Evolutionary conservation across 75 land plant species (phyloP).

Genomic region (Selaginella moellendorffii): DNA sequence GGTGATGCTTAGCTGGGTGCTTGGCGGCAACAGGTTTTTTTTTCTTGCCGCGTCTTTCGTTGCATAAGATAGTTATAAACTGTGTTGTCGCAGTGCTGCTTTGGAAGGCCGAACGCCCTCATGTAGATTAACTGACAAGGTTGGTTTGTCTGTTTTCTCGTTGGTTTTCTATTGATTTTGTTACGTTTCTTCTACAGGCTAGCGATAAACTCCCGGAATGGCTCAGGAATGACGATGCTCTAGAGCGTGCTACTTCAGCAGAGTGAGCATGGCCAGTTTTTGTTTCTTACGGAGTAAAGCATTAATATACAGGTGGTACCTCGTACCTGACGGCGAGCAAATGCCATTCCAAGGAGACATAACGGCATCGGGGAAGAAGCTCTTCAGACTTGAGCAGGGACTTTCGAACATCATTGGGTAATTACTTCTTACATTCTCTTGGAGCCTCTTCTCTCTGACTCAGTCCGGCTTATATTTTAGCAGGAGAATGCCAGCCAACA

Average conservation of each 20-base stretch:
- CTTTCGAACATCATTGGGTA: conserved; percentile 52
- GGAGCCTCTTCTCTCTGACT: neutral
- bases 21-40: conserved; percentile 5
- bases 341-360: conserved; percentile 13
- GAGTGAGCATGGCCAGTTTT: conserved; percentile 52
- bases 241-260: conserved; percentile 69
- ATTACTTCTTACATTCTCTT: neutral
- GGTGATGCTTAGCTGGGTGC: conserved; percentile 2
- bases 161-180: neutral
- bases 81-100: conserved; percentile 40
- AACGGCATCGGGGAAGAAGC: conserved; percentile 15
- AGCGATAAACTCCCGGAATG: conserved; percentile 45
- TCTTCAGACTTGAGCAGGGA: conserved; percentile 34
- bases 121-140: conserved; percentile 83
- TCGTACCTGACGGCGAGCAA: conserved; percentile 36
- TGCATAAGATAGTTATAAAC: too few species aligned
- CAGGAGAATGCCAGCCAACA: neutral
- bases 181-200: conserved; percentile 37
- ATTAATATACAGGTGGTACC: conserved; percentile 49
- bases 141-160: conserved; percentile 13
- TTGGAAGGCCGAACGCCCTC: conserved; percentile 60
- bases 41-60: too few species aligned
- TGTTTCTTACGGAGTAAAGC: too few species aligned
- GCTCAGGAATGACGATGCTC: conserved; percentile 81
- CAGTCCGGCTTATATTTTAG: neutral